Evolutionary conservation across 495 filamentous ascomycete species (phyloP).

Genomic region (Hypoxylon trugodes): DNA sequence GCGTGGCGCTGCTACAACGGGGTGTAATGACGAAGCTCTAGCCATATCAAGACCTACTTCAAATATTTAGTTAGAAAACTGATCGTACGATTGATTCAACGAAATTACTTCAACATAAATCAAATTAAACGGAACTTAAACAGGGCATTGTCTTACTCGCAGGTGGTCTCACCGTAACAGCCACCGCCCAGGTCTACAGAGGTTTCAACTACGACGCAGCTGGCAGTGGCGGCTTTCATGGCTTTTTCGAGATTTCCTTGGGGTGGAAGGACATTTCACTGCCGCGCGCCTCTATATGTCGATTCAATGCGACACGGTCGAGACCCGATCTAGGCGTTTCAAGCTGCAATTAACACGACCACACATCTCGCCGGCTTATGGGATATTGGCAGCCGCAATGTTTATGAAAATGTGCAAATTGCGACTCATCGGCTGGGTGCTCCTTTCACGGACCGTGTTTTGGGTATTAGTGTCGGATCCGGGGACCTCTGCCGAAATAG

Average conservation of each 20-base stretch:
- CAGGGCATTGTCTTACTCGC: slow-evolving; percentile 15
- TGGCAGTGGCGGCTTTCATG: slow-evolving; percentile 66
- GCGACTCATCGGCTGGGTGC: slow-evolving; percentile 69
- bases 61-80: neutral
- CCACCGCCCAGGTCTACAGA: slow-evolving; percentile 46
- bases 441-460: slow-evolving; percentile 66
- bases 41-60: neutral
- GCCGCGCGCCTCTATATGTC: slow-evolving; percentile 61
- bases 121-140: slow-evolving; percentile 26
- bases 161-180: slow-evolving; percentile 19
- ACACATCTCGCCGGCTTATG: slow-evolving; percentile 74
- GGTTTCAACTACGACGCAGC: slow-evolving; percentile 81
- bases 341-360: slow-evolving; percentile 71
- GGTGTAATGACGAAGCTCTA: no score
- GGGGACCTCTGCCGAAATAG: slow-evolving; percentile 82
- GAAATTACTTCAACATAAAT: neutral
- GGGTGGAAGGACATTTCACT: slow-evolving; percentile 68
- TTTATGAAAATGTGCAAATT: slow-evolving; percentile 68
- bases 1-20: no score
- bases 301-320: slow-evolving; percentile 50
- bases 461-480: slow-evolving; percentile 80
- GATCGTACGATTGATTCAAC: neutral
- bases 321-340: slow-evolving; percentile 66
- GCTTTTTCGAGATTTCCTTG: slow-evolving; percentile 69
- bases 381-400: slow-evolving; percentile 66